Conservation (phyloP, 768 basidiomycete genomes). For the Stropharia rugosoannulata region DNA sequence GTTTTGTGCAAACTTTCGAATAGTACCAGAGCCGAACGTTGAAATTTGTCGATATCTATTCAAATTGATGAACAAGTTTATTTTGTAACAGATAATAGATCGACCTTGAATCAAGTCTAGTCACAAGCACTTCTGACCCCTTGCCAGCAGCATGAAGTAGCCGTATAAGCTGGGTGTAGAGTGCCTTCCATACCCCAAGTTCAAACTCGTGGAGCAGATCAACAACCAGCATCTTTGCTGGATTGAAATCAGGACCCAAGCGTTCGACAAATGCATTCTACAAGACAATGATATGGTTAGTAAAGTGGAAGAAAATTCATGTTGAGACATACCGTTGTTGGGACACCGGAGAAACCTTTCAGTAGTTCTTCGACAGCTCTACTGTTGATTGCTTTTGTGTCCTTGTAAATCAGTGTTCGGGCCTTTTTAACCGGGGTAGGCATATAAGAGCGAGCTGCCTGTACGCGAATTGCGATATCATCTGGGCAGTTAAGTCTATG, state of each 20-base stretch:
- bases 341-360: constrained; percentile 23
- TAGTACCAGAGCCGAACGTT: constrained; percentile 15
- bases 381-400: constrained; percentile 2
- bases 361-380: constrained; percentile 19
- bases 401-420: constrained; percentile 8
- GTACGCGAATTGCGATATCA: no score
- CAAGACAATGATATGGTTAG: not conserved
- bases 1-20: not conserved
- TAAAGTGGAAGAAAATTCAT: not conserved
- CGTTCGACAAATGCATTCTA: not conserved
- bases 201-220: constrained; percentile 2
- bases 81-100: constrained; percentile 26
- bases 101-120: constrained; percentile 1
- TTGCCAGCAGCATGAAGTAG: constrained; percentile 4
- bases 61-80: not conserved
- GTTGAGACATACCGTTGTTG: constrained; percentile 27
- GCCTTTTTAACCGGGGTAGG: no score
- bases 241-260: not conserved
- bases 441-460: no score
- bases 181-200: not conserved
- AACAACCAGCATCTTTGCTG: not conserved
- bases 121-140: constrained; percentile 19
- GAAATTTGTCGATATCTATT: constrained; percentile 21
- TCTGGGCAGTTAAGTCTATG: no score
- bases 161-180: constrained; percentile 31